Evolutionary conservation across 2,329 filamentous ascomycete species (phyloP).

Genomic region (Didymella pinodella): DNA sequence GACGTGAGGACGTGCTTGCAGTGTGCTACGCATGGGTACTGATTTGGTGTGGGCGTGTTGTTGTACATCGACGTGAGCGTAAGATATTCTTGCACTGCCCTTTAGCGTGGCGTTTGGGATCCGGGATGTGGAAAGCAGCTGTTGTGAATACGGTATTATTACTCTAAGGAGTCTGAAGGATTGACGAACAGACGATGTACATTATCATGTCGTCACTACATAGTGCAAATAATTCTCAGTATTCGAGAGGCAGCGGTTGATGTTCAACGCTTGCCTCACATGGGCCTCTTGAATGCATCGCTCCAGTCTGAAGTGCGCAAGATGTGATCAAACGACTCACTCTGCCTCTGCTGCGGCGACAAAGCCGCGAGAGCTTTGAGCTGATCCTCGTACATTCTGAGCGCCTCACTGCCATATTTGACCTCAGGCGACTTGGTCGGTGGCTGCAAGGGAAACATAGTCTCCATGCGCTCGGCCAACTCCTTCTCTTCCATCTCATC

Average conservation of each 20-base stretch:
- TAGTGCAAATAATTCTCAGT: background rate
- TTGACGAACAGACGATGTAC: background rate
- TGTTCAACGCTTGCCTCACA: conserved; percentile 1
- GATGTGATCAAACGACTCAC: no score
- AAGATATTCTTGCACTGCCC: conserved; percentile 13
- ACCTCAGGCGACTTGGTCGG: background rate
- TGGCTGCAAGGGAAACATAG: conserved; percentile 6
- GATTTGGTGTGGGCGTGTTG: background rate
- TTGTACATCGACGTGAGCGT: background rate
- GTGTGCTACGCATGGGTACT: conserved; percentile 45
- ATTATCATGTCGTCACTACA: background rate
- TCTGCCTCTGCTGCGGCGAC: conserved; percentile 16
- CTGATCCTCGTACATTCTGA: conserved; percentile 30
- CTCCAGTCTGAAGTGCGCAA: background rate
- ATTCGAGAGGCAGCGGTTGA: background rate
- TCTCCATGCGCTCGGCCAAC: conserved; percentile 16
- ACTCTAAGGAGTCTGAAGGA: background rate
- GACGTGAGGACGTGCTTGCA: conserved; percentile 52
- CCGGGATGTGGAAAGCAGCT: background rate
- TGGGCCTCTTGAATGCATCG: conserved; percentile 14
- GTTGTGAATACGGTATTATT: background rate
- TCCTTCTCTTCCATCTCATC: conserved; percentile 50
- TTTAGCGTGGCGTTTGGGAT: conserved; percentile 23
- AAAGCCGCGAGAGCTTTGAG: conserved; percentile 26
- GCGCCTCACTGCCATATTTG: conserved; percentile 1